Conservation (phyloP, 2,329 filamentous ascomycete genomes). For the Aspergillus texensis region DNA sequence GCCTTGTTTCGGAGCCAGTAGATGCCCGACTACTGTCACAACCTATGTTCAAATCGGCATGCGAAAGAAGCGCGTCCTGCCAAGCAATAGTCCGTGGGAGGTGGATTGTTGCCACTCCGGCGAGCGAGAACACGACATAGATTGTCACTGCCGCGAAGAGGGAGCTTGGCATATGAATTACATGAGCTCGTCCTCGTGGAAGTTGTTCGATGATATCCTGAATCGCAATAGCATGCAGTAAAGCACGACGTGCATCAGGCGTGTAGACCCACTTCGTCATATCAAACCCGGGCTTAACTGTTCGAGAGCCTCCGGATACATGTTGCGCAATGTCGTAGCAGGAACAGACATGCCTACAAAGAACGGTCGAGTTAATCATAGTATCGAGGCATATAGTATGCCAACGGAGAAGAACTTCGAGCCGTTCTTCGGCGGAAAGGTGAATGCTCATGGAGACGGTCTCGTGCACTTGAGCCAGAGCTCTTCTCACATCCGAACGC, state of each 20-base stretch:
- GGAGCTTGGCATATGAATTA: slow-evolving; percentile 49
- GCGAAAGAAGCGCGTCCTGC: slow-evolving; percentile 42
- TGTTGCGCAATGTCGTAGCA: slow-evolving; percentile 44
- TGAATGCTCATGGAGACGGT: slow-evolving; percentile 41
- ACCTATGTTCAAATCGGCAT: slow-evolving; percentile 31
- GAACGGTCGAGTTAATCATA: slow-evolving; percentile 43
- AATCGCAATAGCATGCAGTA: slow-evolving; percentile 50
- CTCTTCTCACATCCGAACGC: slow-evolving; percentile 42
- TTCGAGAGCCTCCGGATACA: slow-evolving; percentile 37
- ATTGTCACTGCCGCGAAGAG: slow-evolving; percentile 49
- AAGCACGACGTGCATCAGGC: slow-evolving; percentile 43
- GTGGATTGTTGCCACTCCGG: slow-evolving; percentile 40
- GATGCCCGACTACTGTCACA: slow-evolving; percentile 26
- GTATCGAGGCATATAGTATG: slow-evolving; percentile 50
- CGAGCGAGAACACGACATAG: slow-evolving; percentile 46
- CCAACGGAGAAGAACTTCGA: slow-evolving; percentile 49
- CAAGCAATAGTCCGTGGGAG: slow-evolving; percentile 46
- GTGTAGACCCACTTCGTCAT: slow-evolving; percentile 42
- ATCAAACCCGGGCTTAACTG: slow-evolving; percentile 36
- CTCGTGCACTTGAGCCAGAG: slow-evolving; percentile 44
- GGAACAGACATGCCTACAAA: slow-evolving; percentile 44
- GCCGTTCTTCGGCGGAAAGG: slow-evolving; percentile 39
- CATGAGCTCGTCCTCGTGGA: slow-evolving; percentile 48
- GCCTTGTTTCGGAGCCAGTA: slow-evolving; percentile 39
- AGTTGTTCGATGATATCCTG: slow-evolving; percentile 51